Base-by-base conservation (phyloP, 352 stramenopile species). In the Globisporangium splendens region DNA sequence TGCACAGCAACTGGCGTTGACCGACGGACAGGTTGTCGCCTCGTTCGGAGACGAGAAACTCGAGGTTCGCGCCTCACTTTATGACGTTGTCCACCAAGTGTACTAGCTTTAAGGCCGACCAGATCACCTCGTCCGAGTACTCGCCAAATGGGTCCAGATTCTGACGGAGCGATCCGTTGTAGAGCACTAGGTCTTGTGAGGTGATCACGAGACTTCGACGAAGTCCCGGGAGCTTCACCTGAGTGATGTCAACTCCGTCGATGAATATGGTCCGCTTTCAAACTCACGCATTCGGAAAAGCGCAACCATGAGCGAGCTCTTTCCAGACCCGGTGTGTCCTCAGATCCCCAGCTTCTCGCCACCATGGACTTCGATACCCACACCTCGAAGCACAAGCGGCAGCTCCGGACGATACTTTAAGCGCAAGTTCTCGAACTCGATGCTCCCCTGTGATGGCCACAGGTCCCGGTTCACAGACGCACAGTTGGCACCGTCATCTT, bases 401-500 rank as follows among this genome's bases (percentile, higher is more conserved):
- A 31, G 24, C 24, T 8, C 71, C 70, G 31, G 67, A 41, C 66
- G 56, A 47, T 80, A 80, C 3, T 54, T 48, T 47, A 80, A 17
- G 15, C 59, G 28, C 0, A 71, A 56, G 4, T 79, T 66, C 5
- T 73, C 47, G 49, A 79, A 75, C 14, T 56, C 55, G 15, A 80
- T 61, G 13, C 20, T 5, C 17, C 71, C 71, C 17, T 24, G 22
- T 1, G 6, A 13, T 8, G 56, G 42, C 48, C 46, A 59, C 28
- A 47, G 15, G 15, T 47, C 42, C 5, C 24, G 24, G 24, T 31
- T 31, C 24, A 31, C 24, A 31, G 24, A 31, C 24, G 24, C 24
- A 31, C 24, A 31, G 24, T 31, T 31, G 24, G 24, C 24, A 31
- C 24, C 24, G 24, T 31, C 24, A 5, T 31, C 24, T 31, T 31